Evolutionary conservation across 2,329 filamentous ascomycete species (phyloP), one percentile per base, ranked within the genome.

Genomic region (Colletotrichum sp.): DNA sequence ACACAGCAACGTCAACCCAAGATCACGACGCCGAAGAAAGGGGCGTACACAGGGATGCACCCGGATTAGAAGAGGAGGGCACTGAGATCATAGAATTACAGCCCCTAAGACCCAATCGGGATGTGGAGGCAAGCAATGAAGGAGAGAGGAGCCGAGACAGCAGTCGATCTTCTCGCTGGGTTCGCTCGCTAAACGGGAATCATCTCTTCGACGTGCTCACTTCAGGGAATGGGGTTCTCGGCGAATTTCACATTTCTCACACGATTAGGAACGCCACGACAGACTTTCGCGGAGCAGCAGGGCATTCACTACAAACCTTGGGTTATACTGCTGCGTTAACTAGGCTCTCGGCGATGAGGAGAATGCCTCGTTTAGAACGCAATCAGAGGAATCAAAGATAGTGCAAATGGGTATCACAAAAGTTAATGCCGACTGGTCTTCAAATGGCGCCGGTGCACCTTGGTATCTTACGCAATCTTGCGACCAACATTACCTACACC

Each of bases 401-500:
- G 71, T 69, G 18, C 36, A 56, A 61, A 43, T 43, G 62, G 64
- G 52, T 62, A 61, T 38, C 36, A 75, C 48, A 56, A 52, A 65
- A 61, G 55, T 43, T 70, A 61, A 38, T 38, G 55, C 55, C 56
- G 65, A 68, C 21, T 38, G 48, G 69, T 55, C n/a, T 73, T 67
- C 71, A 76, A 76, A 67, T 80, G 80, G 61, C n/a, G 71, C 60
- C 32, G 30, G 48, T 21, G 38, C 26, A 66, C 38, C 34, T 38
- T 77, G 76, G 71, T 77, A 74, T 80, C 52, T 84, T 84, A 92
- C 80, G 90, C 90, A 81, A 98, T 94, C 87, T 98, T 98, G 81
- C 96, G 92, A 69, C 96, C 96, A 65, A 98, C 94, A 83, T 98
- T 99, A 34, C 97, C 97, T 75, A 99, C 95, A 58, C 97, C 97